Conservation (phyloP, 2,329 filamentous ascomycete genomes). For the Massarina eburnea region DNA sequence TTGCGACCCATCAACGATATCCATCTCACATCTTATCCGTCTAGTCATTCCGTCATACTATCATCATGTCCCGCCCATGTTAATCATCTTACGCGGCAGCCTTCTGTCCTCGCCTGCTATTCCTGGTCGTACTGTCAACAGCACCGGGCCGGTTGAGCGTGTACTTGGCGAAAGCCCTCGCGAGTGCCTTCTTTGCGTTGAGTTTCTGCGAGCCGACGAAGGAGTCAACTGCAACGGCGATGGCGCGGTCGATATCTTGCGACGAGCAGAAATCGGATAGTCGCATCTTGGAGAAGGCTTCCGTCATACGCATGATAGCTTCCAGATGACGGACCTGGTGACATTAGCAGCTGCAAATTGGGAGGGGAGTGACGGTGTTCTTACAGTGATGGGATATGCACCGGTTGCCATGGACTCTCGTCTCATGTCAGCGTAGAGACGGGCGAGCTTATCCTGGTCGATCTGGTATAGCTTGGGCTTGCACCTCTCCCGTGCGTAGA, state of each 20-base stretch:
- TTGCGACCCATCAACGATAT: background rate
- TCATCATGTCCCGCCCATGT: too few species aligned
- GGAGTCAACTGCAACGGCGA: slow-evolving; percentile 92
- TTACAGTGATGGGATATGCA: slow-evolving; percentile 95
- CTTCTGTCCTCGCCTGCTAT: slow-evolving; percentile 29
- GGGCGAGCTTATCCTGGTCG: slow-evolving; percentile 93
- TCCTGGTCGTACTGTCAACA: slow-evolving; percentile 30
- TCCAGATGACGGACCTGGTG: slow-evolving; percentile 91
- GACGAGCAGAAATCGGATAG: slow-evolving; percentile 92
- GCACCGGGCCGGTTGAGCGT: slow-evolving; percentile 51
- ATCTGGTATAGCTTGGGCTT: slow-evolving; percentile 94
- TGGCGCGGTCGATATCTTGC: slow-evolving; percentile 92
- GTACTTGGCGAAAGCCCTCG: slow-evolving; percentile 95
- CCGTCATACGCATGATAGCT: slow-evolving; percentile 93
- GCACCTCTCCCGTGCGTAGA: slow-evolving; percentile 89
- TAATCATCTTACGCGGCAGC: slow-evolving; percentile 26
- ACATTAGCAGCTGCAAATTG: slow-evolving; percentile 13
- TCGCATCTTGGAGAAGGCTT: slow-evolving; percentile 96
- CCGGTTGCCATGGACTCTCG: slow-evolving; percentile 90
- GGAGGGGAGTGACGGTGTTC: slow-evolving; percentile 38
- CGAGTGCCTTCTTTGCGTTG: slow-evolving; percentile 94
- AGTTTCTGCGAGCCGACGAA: slow-evolving; percentile 97
- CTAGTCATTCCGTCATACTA: slow-evolving; percentile 6
- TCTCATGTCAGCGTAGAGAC: slow-evolving; percentile 94
- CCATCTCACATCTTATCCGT: background rate